Evolutionary conservation across 2,329 filamentous ascomycete genomes (phyloP).

Genomic region (Arthroderma sp.): DNA sequence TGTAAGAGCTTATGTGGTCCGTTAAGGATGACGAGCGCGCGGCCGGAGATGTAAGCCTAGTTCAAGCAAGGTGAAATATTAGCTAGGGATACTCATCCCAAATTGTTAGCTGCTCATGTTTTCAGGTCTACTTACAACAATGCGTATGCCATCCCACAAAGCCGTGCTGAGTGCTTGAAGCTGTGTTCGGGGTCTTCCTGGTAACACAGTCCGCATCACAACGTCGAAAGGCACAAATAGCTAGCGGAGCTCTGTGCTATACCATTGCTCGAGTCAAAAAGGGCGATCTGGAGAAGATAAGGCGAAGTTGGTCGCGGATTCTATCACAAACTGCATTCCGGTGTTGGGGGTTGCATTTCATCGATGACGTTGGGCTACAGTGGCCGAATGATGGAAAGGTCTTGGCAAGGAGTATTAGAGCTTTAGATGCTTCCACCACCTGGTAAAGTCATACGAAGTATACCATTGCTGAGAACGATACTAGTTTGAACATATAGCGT

Average conservation of each 20-base stretch:
- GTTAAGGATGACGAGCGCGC: slow-evolving; percentile 70
- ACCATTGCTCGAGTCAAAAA: slow-evolving; percentile 6
- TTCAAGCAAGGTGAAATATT: background rate
- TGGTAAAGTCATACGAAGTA: too few species aligned
- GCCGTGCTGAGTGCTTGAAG: slow-evolving; percentile 65
- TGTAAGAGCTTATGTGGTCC: slow-evolving; percentile 65
- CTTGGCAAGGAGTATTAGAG: too few species aligned
- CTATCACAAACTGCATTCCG: too few species aligned
- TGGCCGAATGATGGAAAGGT: too few species aligned
- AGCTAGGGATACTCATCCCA: slow-evolving; percentile 7
- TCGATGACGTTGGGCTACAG: too few species aligned
- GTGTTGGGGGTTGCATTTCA: too few species aligned
- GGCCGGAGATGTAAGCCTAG: slow-evolving; percentile 80
- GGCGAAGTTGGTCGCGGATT: too few species aligned
- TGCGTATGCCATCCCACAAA: slow-evolving; percentile 57
- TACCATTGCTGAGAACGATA: too few species aligned
- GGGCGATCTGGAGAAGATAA: too few species aligned
- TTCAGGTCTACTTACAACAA: slow-evolving; percentile 47
- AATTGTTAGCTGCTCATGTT: slow-evolving; percentile 7
- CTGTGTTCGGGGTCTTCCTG: slow-evolving; percentile 63
- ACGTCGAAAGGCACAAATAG: slow-evolving; percentile 16
- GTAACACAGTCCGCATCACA: slow-evolving; percentile 66
- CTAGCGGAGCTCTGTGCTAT: slow-evolving; percentile 7
- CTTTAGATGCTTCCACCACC: too few species aligned
- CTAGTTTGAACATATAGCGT: too few species aligned